Percentiles rank a stretch among this genome's conserved stretches.
These are phyloP conservation scores for Botrytis aclada DNA, from an alignment of 2,329 filamentous ascomycete genomes.

Conservation along the genomic window DNA sequence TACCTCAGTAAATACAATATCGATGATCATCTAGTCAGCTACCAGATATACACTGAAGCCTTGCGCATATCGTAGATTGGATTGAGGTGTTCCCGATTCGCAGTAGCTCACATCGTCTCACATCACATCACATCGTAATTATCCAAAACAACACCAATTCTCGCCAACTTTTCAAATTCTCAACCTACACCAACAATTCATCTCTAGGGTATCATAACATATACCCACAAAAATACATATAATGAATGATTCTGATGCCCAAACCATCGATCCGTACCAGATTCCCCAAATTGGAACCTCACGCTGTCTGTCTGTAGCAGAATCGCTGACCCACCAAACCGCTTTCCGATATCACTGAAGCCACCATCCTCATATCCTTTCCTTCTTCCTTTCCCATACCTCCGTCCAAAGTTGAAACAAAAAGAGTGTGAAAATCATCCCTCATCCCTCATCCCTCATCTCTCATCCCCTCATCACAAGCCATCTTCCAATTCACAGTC, in stretches of 20 bases:
- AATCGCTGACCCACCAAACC: slow-evolving; percentile 7
- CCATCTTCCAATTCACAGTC: slow-evolving; percentile 11
- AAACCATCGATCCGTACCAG: slow-evolving; percentile 10
- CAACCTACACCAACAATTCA: background rate
- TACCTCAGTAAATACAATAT: too few relatives aligned
- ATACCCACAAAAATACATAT: slow-evolving; percentile 15
- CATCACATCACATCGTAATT: background rate
- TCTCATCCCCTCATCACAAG: slow-evolving; percentile 9
- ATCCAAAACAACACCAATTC: background rate
- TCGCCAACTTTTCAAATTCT: background rate
- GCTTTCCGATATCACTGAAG: background rate
- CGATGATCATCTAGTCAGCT: too few relatives aligned
- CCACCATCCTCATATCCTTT: background rate
- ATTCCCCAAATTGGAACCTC: background rate
- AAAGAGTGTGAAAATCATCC: slow-evolving; percentile 14
- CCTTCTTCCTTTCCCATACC: slow-evolving; percentile 1
- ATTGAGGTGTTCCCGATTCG: too few relatives aligned
- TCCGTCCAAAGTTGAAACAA: slow-evolving; percentile 1
- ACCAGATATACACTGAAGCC: background rate
- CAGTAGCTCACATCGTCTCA: background rate
- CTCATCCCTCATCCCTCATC: slow-evolving; percentile 11
- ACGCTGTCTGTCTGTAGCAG: background rate
- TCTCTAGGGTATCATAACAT: slow-evolving; percentile 18
- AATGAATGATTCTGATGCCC: slow-evolving; percentile 2
- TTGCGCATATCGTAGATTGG: too few relatives aligned